Conservation (phyloP, 257 asterid genomes). For the Solanum pinnatisectum region DNA sequence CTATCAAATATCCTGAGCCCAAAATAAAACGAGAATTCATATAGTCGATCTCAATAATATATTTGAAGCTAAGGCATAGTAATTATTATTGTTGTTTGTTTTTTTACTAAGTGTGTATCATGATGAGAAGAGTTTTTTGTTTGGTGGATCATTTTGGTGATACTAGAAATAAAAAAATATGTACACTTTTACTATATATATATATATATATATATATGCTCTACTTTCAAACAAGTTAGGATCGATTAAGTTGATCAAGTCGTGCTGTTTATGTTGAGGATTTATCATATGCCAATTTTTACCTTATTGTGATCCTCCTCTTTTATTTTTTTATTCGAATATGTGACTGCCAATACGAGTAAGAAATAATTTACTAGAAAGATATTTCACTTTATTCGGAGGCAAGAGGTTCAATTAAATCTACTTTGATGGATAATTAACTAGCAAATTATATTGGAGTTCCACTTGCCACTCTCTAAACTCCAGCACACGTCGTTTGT, state of each 20-base stretch:
- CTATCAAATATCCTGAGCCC: slow-evolving; percentile 34
- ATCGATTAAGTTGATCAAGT: not conserved
- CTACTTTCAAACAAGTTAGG: not conserved
- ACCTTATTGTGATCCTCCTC: not conserved
- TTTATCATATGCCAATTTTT: not conserved
- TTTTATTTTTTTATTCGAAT: not conserved
- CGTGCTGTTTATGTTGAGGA: not conserved
- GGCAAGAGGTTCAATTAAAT: too few species aligned
- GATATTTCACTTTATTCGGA: not conserved
- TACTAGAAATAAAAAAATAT: not conserved
- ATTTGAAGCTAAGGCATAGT: not conserved
- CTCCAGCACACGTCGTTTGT: not conserved
- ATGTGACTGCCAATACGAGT: not conserved
- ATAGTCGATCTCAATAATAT: not conserved
- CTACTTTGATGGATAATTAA: too few species aligned
- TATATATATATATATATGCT: not conserved
- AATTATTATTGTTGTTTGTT: not conserved
- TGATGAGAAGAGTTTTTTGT: not conserved
- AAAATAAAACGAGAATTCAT: not conserved
- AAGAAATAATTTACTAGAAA: too few species aligned
- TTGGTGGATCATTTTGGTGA: not conserved
- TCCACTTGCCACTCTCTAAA: not conserved
- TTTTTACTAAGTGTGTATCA: not conserved
- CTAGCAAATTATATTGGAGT: not conserved
- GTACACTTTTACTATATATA: not conserved